phyloP scores from a whole-genome alignment of 192 early-diverging fungal genomes.

The Phycomyces nitens region DNA sequence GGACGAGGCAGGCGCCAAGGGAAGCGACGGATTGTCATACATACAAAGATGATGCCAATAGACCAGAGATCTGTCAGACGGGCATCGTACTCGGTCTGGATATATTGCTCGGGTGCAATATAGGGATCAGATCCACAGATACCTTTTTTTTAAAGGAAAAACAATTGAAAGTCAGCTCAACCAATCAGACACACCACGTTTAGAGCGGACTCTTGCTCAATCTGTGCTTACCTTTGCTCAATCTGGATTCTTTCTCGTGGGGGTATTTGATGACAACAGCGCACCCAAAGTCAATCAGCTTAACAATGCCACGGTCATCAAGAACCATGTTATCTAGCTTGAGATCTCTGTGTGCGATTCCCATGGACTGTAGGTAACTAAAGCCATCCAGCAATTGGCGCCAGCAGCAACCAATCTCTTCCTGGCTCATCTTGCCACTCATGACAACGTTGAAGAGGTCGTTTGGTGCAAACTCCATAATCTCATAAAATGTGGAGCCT shows the following conservation, averaged over 20 bases:
- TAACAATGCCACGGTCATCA: constrained; percentile 64
- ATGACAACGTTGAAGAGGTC: constrained; percentile 85
- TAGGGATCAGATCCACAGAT: constrained; percentile 92
- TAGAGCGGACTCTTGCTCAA: not conserved
- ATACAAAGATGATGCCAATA: constrained; percentile 83
- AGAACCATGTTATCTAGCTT: constrained; percentile 86
- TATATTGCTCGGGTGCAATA: constrained; percentile 89
- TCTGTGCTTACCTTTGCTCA: constrained; percentile 48
- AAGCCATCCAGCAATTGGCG: constrained; percentile 72
- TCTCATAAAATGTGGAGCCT: constrained; percentile 60
- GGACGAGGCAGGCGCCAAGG: constrained; percentile 62
- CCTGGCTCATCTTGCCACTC: constrained; percentile 62
- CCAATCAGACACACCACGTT: not conserved
- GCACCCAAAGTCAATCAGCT: constrained; percentile 91
- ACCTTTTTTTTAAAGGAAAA: constrained; percentile 42
- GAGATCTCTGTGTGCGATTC: constrained; percentile 81
- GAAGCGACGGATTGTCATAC: constrained; percentile 67
- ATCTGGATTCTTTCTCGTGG: constrained; percentile 55
- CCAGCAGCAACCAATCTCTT: constrained; percentile 87
- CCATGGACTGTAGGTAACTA: constrained; percentile 68
- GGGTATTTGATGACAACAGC: constrained; percentile 82
- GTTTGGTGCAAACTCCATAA: constrained; percentile 92
- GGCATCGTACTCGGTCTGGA: constrained; percentile 75
- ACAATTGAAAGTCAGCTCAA: not conserved
- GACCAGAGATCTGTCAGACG: constrained; percentile 91